These are phyloP conservation scores for Talaromyces piceae DNA, from an alignment of 2,329 filamentous ascomycete species.

Conservation along the genomic window DNA sequence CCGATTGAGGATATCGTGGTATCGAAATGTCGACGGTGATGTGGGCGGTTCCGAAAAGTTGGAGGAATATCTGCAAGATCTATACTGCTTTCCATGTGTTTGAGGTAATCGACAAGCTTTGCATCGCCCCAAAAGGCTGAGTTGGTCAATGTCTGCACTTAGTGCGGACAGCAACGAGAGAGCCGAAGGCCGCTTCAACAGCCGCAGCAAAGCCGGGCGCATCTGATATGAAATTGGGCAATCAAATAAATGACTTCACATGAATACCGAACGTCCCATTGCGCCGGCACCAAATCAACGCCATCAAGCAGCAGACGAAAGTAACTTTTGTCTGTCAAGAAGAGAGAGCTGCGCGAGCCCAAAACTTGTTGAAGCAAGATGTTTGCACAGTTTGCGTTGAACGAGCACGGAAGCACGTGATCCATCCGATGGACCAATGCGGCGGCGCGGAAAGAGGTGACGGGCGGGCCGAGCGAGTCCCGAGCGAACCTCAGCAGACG, in stretches of 20 bases:
- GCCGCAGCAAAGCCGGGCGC: constrained; percentile 37
- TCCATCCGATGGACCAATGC: constrained; percentile 7
- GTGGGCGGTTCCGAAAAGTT: constrained; percentile 1
- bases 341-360: background rate
- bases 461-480: constrained; percentile 12
- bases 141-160: constrained; percentile 24
- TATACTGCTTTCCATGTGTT: constrained; percentile 8
- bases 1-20: constrained; percentile 23
- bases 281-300: background rate
- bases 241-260: background rate
- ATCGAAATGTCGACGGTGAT: constrained; percentile 16
- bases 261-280: background rate
- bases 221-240: constrained; percentile 21
- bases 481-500: constrained; percentile 11
- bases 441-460: constrained; percentile 4
- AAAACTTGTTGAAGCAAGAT: background rate
- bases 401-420: constrained; percentile 3
- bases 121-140: constrained; percentile 21
- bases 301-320: background rate
- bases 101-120: constrained; percentile 21
- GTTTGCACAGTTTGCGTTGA: constrained; percentile 10
- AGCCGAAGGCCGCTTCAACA: constrained; percentile 36
- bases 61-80: background rate
- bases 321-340: background rate
- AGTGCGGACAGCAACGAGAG: constrained; percentile 31